Conservation (phyloP, 2,329 filamentous ascomycete genomes). For the Stemphylium lycopersici region DNA sequence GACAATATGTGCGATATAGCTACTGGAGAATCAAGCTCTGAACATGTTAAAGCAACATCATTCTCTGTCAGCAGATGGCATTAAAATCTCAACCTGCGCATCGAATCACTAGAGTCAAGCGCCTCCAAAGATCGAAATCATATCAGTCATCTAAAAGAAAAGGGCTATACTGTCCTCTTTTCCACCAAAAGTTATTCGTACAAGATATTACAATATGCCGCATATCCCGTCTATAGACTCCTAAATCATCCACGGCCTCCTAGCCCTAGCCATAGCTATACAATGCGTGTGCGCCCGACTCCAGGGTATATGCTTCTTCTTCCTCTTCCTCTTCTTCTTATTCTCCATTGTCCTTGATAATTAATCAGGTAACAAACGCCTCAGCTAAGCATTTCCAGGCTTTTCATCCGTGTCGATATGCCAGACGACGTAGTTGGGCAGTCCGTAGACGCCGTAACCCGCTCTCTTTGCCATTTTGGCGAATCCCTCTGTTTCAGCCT, state of each 20-base stretch:
- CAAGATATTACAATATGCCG: neutral
- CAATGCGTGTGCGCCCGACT: slow-evolving; percentile 11
- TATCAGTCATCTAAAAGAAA: neutral
- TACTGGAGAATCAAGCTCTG: neutral
- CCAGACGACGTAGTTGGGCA: slow-evolving; percentile 99
- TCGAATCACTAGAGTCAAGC: neutral
- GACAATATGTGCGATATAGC: neutral
- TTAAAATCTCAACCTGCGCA: no score
- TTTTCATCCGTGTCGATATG: slow-evolving; percentile 98
- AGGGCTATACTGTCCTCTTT: neutral
- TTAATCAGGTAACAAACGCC: neutral
- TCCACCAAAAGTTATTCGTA: neutral
- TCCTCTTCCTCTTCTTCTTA: neutral
- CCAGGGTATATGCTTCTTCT: slow-evolving; percentile 12
- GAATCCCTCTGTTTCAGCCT: slow-evolving; percentile 98
- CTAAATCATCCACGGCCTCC: neutral
- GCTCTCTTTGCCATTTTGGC: slow-evolving; percentile 98
- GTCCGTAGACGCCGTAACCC: slow-evolving; percentile 87
- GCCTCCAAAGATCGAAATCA: neutral
- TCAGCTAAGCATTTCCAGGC: slow-evolving; percentile 68
- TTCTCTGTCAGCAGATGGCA: no score
- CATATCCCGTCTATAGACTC: neutral
- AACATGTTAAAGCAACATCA: no score
- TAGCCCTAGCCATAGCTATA: neutral
- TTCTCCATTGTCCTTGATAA: neutral